Evolutionary conservation across 192 early-diverging fungal genomes (phyloP), one percentile per base, ranked within the genome.

Genomic region (Pecoramyces ruminantium): DNA sequence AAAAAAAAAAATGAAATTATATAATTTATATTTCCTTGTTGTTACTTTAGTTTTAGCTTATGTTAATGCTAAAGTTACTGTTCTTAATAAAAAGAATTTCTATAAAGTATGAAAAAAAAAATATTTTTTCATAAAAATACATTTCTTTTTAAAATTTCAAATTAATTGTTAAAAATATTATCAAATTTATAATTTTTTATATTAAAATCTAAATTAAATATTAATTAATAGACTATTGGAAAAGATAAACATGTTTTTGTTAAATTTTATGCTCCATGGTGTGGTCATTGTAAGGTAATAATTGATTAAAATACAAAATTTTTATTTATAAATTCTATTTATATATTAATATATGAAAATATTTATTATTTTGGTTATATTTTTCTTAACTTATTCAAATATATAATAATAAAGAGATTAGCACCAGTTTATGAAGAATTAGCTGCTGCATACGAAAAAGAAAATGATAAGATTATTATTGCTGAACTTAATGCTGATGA

Each of bases 401-500:
- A n/a, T n/a, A n/a, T n/a, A n/a, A n/a, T n/a, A n/a, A n/a, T 27
- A 77, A 34, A 81, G 81, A 81, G 38, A 38, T 30, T 83, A 34
- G 84, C 81, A 25, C 85, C 84, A 29, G 81, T 89, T 78, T 99
- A 95, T 80, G 94, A 93, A 83, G 87, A 94, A 82, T 89, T 99
- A 77, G 95, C 90, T 28, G 87, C 88, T 14, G 90, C 93, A 78
- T 97, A 93, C 85, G 83, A 83, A 9, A 92, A 93, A 84, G 89
- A 90, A 38, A 87, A 92, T 34, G 87, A 93, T 82, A 83, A 88
- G 77, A 88, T 99, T 29, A 87, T 97, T 78, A 96, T 99, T 84
- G 95, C 95, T 85, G 96, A 95, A 83, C 87, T 95, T 30, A 86
- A 89, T 80, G 89, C 88, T 51, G 97, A 99, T 85, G 86, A 88